Evolutionary conservation across 2,329 filamentous ascomycete genomes (phyloP).

Genomic region (Diaporthe vaccinii): DNA sequence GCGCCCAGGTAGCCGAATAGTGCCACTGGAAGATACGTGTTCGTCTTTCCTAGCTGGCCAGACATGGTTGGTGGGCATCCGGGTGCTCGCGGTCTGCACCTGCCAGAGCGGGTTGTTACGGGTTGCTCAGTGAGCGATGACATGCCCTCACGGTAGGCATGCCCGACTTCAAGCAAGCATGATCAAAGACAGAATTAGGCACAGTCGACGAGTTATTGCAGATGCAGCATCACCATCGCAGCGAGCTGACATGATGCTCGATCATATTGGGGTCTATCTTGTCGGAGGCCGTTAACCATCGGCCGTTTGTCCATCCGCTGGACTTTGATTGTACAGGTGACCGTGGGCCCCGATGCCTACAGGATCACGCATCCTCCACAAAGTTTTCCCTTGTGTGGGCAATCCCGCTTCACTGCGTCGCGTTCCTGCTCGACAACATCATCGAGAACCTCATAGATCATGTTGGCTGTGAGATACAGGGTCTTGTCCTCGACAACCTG

Average conservation of each 20-base stretch:
- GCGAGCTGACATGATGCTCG: background rate
- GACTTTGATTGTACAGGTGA: background rate
- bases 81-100: background rate
- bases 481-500: background rate
- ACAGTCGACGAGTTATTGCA: background rate
- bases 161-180: no score
- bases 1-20: background rate
- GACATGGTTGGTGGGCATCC: background rate
- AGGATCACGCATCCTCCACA: slow-evolving; percentile 1
- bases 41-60: background rate
- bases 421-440: background rate
- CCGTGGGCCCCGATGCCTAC: background rate
- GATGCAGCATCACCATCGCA: background rate
- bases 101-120: background rate
- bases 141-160: background rate
- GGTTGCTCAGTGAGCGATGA: background rate
- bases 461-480: background rate
- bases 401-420: background rate
- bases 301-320: background rate
- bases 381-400: background rate
- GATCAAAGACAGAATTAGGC: background rate
- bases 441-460: background rate
- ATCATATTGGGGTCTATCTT: background rate
- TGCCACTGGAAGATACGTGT: background rate
- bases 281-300: background rate